Evolutionary conservation across 257 asterid species (phyloP).

Genomic region (Solanum tacnaense): DNA sequence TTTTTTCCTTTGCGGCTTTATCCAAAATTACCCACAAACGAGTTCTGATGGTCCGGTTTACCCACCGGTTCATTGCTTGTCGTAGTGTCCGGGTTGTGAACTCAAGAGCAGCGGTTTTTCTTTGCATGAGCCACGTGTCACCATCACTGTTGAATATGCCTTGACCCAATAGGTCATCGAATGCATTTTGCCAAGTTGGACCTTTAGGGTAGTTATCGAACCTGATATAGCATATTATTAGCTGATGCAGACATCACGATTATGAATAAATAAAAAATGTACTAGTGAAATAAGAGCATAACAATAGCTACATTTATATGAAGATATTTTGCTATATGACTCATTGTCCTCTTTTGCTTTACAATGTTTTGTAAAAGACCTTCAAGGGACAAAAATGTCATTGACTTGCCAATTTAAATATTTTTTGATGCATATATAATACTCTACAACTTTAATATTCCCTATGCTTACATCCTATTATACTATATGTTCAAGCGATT

Average conservation of each 20-base stretch:
- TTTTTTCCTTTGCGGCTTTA: conserved; percentile 38
- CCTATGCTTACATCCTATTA: not conserved
- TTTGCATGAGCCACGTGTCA: conserved; percentile 71
- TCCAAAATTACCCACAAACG: conserved; percentile 63
- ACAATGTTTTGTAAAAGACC: too few species aligned
- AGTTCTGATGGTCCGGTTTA: conserved; percentile 67
- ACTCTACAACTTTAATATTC: not conserved
- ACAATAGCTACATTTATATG: not conserved
- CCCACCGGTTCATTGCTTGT: conserved; percentile 93
- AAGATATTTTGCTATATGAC: not conserved
- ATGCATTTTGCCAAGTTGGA: conserved; percentile 77
- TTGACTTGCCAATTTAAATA: not conserved
- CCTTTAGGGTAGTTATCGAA: conserved; percentile 85
- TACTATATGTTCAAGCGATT: not conserved
- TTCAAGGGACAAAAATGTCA: not conserved
- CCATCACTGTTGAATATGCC: conserved; percentile 88
- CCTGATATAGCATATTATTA: not conserved
- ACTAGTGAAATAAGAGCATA: not conserved
- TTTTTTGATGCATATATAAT: not conserved
- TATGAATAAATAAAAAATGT: not conserved
- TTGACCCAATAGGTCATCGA: conserved; percentile 76
- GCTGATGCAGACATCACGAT: not conserved
- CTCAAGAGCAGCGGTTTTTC: conserved; percentile 83
- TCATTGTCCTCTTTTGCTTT: not conserved
- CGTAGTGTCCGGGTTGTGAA: conserved; percentile 86